Conservation (phyloP, 352 stramenopile genomes). For the Blastocystis sp. region DNA sequence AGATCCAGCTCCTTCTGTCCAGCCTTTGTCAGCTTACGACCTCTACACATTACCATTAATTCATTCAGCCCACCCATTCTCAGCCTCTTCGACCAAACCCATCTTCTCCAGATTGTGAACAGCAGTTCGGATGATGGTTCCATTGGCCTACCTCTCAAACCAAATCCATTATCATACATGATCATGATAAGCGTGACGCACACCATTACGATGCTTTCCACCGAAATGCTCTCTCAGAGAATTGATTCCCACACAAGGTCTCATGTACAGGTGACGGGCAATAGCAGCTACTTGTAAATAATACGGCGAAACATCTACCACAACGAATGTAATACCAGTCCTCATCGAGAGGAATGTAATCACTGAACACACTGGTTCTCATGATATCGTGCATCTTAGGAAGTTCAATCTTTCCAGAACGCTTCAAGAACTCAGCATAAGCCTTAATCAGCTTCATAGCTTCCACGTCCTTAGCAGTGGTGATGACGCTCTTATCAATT, state of each 20-base stretch:
- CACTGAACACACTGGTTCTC: constrained; percentile 63
- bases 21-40: constrained; percentile 50
- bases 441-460: constrained; percentile 60
- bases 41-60: neutral
- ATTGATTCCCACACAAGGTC: constrained; percentile 57
- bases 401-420: constrained; percentile 49
- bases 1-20: constrained; percentile 65
- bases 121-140: constrained; percentile 19
- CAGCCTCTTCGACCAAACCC: constrained; percentile 22
- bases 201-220: constrained; percentile 57
- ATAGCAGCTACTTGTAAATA: constrained; percentile 45
- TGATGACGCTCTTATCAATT: constrained; percentile 64
- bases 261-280: constrained; percentile 65
- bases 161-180: constrained; percentile 15
- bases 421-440: constrained; percentile 65
- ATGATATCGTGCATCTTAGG: constrained; percentile 68
- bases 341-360: constrained; percentile 64
- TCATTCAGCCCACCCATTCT: neutral
- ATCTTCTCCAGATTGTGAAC: constrained; percentile 67
- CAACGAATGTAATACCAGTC: constrained; percentile 68
- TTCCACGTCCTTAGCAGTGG: constrained; percentile 58
- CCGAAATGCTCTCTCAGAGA: constrained; percentile 58
- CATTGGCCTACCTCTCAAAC: constrained; percentile 33
- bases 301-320: neutral
- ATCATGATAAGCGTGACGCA: constrained; percentile 52